Evolutionary conservation across 2,329 filamentous ascomycete genomes (phyloP), one percentile per base, ranked within the genome.

Genomic region (Claviceps sp.): DNA sequence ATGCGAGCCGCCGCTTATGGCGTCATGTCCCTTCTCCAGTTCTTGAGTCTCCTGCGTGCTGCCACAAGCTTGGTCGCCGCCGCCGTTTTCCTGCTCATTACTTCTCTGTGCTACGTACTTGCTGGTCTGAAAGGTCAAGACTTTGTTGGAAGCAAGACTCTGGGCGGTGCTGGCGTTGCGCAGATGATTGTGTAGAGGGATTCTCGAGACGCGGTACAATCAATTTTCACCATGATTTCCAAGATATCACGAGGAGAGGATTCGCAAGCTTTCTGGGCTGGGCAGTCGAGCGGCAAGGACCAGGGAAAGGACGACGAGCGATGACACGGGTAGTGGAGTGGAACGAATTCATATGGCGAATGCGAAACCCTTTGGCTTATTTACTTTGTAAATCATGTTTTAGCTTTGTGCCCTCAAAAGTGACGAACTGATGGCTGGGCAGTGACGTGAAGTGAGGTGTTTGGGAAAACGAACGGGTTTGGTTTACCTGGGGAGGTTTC

Each of bases 111-210:
- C 76, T 98, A 98, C 68, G 72, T 79, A 26, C 70, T 89, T 49
- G 89, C 89, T 14, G 89, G 78, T 42, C 56, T 91, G 68, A 91
- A 88, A 75, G 85, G 86, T 55, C 88, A 94, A 72, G 85, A 81
- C 39, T 94, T 94, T 69, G 82, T 89, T 58, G 87, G 87, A 55
- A 96, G 90, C 77, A 97, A 97, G 81, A 97, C 91, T 16, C 77
- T 98, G 50, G 93, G 93, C 59, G 93, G 93, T 50, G 85, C 88
- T 59, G 91, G 91, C 50, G 86, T 96, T 60, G 93, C 89, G 56
- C 90, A 96, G 75, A 96, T 97, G 91, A 96, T 97, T 71, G 89
- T 97, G 64, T 95, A 76, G 73, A 60, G 52, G 37, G 16, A 8
- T 30, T 46, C 2, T 3, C 30, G 8, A 7, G n/a, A 43, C 17